Conservation (phyloP, 495 filamentous ascomycete species). For the Hyaloscypha variabilis region DNA sequence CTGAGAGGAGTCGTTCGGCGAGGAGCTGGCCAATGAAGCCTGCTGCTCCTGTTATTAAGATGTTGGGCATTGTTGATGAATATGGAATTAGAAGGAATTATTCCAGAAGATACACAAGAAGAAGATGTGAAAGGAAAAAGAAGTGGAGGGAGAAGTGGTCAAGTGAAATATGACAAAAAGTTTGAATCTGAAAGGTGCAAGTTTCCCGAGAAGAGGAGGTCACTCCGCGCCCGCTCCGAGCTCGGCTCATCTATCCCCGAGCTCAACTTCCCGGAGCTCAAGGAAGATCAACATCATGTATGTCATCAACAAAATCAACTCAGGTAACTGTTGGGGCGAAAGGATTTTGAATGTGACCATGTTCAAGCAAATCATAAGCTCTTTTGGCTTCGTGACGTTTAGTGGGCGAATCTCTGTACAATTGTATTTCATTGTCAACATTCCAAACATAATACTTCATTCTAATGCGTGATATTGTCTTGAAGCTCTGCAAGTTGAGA, state of each 20-base stretch:
- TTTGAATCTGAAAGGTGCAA: conserved; percentile 5
- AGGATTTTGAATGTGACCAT: too few species aligned
- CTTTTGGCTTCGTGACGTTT: too few species aligned
- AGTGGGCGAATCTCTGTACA: too few species aligned
- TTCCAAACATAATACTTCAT: background rate
- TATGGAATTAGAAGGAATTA: background rate
- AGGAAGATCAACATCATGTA: background rate
- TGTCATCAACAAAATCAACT: too few species aligned
- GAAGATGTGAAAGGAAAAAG: background rate
- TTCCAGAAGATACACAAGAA: background rate
- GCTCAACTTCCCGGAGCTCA: background rate
- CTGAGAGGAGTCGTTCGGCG: conserved; percentile 35
- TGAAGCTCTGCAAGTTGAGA: too few species aligned
- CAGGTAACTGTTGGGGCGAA: background rate
- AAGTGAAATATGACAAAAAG: background rate
- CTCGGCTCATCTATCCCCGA: background rate
- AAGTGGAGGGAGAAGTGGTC: background rate
- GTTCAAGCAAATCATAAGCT: too few species aligned
- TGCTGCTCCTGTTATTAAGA: conserved; percentile 47
- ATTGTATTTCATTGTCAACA: too few species aligned
- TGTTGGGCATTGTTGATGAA: conserved; percentile 39
- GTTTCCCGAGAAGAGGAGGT: conserved; percentile 20
- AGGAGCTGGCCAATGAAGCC: conserved; percentile 46
- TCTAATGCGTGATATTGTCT: background rate
- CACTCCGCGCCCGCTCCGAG: conserved; percentile 6